Evolutionary conservation across 352 stramenopile species (phyloP).

Genomic region (Phytophthora cryptogea): DNA sequence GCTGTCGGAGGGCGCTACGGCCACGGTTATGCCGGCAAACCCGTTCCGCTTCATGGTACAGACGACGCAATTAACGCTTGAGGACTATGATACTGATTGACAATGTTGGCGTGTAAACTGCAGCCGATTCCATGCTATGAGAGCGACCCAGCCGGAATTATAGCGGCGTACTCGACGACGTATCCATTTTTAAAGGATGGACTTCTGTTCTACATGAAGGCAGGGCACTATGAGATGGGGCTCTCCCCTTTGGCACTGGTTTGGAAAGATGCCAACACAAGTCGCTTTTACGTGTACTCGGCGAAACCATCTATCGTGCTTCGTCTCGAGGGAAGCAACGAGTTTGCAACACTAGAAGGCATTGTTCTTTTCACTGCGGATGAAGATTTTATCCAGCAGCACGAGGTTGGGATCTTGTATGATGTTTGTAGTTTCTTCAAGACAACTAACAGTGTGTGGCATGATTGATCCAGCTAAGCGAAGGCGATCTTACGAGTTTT

Average conservation of each 20-base stretch:
- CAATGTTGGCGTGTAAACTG: not conserved
- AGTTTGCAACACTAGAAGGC: slow-evolving; percentile 77
- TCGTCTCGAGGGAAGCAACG: slow-evolving; percentile 45
- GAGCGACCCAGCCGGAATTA: slow-evolving; percentile 77
- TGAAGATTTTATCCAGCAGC: slow-evolving; percentile 50
- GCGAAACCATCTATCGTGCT: slow-evolving; percentile 79
- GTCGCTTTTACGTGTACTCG: slow-evolving; percentile 78
- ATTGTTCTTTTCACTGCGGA: slow-evolving; percentile 61
- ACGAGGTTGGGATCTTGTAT: slow-evolving; percentile 51
- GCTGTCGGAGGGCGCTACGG: slow-evolving; percentile 71
- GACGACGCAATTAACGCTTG: not conserved
- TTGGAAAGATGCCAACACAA: slow-evolving; percentile 90
- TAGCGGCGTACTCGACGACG: slow-evolving; percentile 73
- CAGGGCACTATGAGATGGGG: slow-evolving; percentile 88
- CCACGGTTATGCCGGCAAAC: slow-evolving; percentile 57
- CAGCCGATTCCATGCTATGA: slow-evolving; percentile 88
- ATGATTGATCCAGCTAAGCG: slow-evolving; percentile 44
- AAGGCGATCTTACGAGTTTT: slow-evolving; percentile 83
- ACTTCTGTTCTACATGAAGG: slow-evolving; percentile 91
- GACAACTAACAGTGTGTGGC: not conserved
- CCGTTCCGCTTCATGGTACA: slow-evolving; percentile 77
- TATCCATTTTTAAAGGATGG: slow-evolving; percentile 91
- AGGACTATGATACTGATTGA: not conserved
- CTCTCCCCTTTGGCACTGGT: slow-evolving; percentile 86
- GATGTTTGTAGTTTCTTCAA: not conserved